These are phyloP conservation scores for Phialocephala sp. DNA, from an alignment of 2,329 filamentous ascomycete genomes.

Conservation along the genomic window DNA sequence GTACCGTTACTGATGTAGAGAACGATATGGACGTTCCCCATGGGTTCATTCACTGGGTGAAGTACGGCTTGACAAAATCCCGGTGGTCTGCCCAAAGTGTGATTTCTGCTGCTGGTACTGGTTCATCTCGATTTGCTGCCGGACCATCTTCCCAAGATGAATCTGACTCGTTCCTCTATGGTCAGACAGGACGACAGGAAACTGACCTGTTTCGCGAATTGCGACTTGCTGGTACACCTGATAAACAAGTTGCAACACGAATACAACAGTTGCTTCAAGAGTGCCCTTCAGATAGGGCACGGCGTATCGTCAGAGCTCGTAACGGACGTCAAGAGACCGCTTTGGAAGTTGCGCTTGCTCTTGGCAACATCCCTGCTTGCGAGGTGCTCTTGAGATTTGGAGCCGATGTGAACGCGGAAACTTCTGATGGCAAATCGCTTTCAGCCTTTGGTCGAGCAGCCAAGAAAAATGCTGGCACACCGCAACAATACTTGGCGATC, in stretches of 20 bases:
- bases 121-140: background rate
- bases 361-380: background rate
- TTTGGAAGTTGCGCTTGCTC: constrained; percentile 4
- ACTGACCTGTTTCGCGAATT: background rate
- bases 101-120: background rate
- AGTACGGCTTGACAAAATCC: background rate
- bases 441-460: constrained; percentile 2
- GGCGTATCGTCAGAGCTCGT: background rate
- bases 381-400: background rate
- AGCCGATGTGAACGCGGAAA: background rate
- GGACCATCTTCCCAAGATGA: background rate
- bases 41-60: background rate
- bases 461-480: background rate
- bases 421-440: background rate
- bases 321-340: background rate
- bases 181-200: background rate
- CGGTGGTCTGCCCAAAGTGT: background rate
- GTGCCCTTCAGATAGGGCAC: background rate
- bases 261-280: background rate
- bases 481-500: background rate
- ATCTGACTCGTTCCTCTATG: background rate
- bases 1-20: background rate
- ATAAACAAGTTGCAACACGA: background rate
- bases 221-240: background rate
- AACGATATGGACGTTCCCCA: background rate